Evolutionary conservation across 75 land plant genomes (phyloP).

Genomic region (Sequoia sempervirens): DNA sequence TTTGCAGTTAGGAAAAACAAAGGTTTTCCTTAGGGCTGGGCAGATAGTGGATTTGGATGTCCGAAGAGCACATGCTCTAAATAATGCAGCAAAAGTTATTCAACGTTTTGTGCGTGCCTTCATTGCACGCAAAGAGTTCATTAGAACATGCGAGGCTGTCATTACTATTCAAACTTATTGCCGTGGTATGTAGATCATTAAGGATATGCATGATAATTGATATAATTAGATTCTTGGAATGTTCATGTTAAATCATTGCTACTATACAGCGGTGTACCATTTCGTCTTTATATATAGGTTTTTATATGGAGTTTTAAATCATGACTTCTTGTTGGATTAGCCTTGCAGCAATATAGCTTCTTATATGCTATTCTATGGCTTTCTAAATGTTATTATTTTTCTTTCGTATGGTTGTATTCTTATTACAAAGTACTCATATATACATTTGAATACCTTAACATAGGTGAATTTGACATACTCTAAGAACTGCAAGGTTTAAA

Average conservation of each 20-base stretch:
- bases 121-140: constrained; percentile 63
- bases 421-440: too few species aligned
- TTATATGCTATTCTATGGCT: not conserved
- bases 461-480: too few species aligned
- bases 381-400: too few species aligned
- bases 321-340: too few species aligned
- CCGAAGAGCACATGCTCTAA: constrained; percentile 63
- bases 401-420: too few species aligned
- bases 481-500: too few species aligned
- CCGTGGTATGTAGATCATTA: constrained; percentile 38
- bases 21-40: constrained; percentile 78
- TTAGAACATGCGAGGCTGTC: constrained; percentile 47
- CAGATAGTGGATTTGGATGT: constrained; percentile 90
- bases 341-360: not conserved
- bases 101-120: constrained; percentile 66
- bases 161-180: constrained; percentile 52
- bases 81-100: constrained; percentile 60
- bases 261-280: too few species aligned
- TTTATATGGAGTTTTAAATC: too few species aligned
- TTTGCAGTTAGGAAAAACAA: constrained; percentile 63
- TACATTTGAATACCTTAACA: too few species aligned
- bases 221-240: too few species aligned
- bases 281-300: too few species aligned
- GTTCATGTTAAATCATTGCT: too few species aligned
- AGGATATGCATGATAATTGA: not conserved